These are phyloP conservation scores for Moesziomyces sp. DNA, from an alignment of 1,284 basidiomycete genomes.

Conservation along the genomic window DNA sequence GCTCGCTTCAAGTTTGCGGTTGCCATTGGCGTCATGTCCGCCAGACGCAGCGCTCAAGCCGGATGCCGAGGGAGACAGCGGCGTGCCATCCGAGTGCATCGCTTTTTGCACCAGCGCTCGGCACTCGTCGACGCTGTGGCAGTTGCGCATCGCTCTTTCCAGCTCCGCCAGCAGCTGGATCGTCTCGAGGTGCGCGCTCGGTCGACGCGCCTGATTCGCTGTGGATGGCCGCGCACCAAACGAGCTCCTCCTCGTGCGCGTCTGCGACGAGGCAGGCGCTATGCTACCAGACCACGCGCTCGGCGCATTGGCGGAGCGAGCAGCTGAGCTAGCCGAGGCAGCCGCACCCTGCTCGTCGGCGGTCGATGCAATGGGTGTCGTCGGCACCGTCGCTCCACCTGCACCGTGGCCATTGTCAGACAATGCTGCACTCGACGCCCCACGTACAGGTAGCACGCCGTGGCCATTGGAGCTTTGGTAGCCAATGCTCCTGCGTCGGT, in stretches of 20 bases:
- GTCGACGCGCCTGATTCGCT: constrained; percentile 14
- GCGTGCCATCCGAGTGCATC: constrained; percentile 35
- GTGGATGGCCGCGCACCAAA: constrained; percentile 12
- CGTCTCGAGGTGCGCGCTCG: constrained; percentile 23
- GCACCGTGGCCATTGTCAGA: constrained; percentile 22
- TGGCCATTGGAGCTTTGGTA: constrained; percentile 40
- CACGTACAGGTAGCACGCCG: constrained; percentile 16
- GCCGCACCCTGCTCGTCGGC: constrained; percentile 7
- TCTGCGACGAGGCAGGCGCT: constrained; percentile 7
- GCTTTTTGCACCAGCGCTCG: constrained; percentile 47
- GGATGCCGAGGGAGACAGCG: constrained; percentile 7
- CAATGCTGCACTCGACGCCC: constrained; percentile 2
- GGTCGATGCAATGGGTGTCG: constrained; percentile 2
- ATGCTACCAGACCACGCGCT: constrained; percentile 23
- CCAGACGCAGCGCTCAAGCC: constrained; percentile 10
- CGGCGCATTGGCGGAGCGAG: constrained; percentile 19
- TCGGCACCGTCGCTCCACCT: not conserved
- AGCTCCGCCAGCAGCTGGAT: constrained; percentile 45
- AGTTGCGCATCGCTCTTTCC: constrained; percentile 51
- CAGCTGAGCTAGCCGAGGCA: constrained; percentile 8
- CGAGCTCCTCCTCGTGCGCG: constrained; percentile 20
- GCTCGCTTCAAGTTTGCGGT: not conserved
- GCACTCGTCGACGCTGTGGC: constrained; percentile 56
- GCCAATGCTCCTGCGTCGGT: constrained; percentile 38
- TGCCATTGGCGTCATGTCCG: constrained; percentile 1